Evolutionary conservation across 2,329 filamentous ascomycete species (phyloP), one percentile per base, ranked within the genome.

Genomic region (Huntiella bhutanensis): DNA sequence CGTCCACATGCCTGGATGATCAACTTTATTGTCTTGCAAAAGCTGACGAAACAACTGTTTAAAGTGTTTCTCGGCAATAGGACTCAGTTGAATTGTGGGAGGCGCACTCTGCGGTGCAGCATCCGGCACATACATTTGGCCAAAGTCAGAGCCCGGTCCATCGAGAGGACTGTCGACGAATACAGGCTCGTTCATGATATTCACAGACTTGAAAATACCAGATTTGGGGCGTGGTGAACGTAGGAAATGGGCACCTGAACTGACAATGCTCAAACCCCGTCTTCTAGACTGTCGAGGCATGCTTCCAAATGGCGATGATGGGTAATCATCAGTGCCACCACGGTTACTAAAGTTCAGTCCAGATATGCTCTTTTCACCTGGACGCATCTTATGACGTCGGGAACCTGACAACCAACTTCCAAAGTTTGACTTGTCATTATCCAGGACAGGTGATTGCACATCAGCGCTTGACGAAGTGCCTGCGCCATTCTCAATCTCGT

Each of bases 401-500:
- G 80, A 73, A 5, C 78, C 74, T 41, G 76, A 77, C 48, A 92
- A 62, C 34, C 86, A 72, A 0, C 82, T 76, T 4, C 80, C 75
- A 51, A 93, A 76, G 51, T 94, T 87, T 51, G 73, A 81, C 13
- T 76, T 70, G 12, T 76, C 70, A 8, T 75, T 68, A 15, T 74
- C 63, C 49, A 79, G 77, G 41, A 72, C 71, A 48, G 71, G 75
- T n/a, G 86, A 67, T 32, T 39, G 36, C 5, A 47, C 33, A 12
- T 44, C 45, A 2, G 40, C 39, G 35, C 45, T 43, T 22, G 43
- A 46, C 64, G 80, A 71, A 5, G 74, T 77, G 1, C 82, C 78
- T 60, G 93, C 82, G 10, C 95, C 80, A 56, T 80, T 87, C 62
- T 87, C 80, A 54, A 92, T 83, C 53, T 98, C 87, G 55, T 94